phyloP scores from a whole-genome alignment of 1,284 basidiomycete genomes.

The Schizophyllum amplum region DNA sequence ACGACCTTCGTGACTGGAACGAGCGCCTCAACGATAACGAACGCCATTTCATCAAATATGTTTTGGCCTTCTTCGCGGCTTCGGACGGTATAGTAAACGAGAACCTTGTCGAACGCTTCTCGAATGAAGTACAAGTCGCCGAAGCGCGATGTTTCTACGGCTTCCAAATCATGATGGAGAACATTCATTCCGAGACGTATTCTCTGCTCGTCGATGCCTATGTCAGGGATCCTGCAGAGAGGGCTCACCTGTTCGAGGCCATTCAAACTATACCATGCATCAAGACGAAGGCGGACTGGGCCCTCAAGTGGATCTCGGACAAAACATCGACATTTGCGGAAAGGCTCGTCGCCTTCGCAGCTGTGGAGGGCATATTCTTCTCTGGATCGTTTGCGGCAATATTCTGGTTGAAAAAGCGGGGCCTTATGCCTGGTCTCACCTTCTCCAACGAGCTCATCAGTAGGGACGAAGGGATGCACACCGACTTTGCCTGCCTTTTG shows the following conservation, averaged over 20 bases:
- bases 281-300: conserved; percentile 54
- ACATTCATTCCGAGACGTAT: conserved; percentile 62
- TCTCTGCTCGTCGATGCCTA: conserved; percentile 61
- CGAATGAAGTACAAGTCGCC: conserved; percentile 54
- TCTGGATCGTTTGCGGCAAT: conserved; percentile 17
- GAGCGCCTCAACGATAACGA: conserved; percentile 12
- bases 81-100: conserved; percentile 71
- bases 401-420: conserved; percentile 20
- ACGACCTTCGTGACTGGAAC: conserved; percentile 15
- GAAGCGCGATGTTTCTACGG: conserved; percentile 70
- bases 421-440: conserved; percentile 18
- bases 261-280: conserved; percentile 46
- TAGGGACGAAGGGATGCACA: conserved; percentile 16
- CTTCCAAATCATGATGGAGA: conserved; percentile 75
- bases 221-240: conserved; percentile 9
- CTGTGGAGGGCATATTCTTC: conserved; percentile 46
- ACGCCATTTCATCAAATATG: conserved; percentile 23
- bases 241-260: conserved; percentile 12
- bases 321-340: conserved; percentile 49
- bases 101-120: conserved; percentile 64
- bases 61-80: conserved; percentile 62
- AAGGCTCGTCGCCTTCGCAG: conserved; percentile 61
- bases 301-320: conserved; percentile 58
- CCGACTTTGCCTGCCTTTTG: conserved; percentile 13
- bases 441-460: conserved; percentile 20